Base-by-base conservation (phyloP, 2,329 filamentous ascomycete genomes). In the Apiospora malaysiana region DNA sequence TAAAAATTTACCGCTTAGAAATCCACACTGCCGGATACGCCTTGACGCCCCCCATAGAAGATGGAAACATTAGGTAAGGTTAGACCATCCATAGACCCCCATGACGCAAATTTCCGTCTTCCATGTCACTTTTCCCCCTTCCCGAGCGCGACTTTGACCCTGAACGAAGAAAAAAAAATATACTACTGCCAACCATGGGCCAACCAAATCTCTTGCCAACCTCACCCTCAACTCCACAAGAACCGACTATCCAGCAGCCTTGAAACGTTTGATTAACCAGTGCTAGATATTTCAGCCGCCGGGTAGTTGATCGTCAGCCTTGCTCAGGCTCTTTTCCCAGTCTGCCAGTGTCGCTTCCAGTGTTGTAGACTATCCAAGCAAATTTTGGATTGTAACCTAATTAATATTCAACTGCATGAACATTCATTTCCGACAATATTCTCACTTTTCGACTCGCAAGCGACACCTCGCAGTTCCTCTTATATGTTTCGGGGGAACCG, bases 101-200 rank as follows among this genome's bases (percentile, higher is more conserved):
- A 67, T 67, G 65, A 67, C 65, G 65, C 65, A 67, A 67, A 67
- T 67, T 67, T 67, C 40, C 27, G 65, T 46, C 65, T 59, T 16
- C 10, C 23, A 25, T 32, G 32, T n/a, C 42, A 45, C 4, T 59
- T 56, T 37, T 40, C 32, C 21, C 21, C 18, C 27, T 63, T 63
- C 18, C 56, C 56, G 51, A 59, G 27, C 56, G 3, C 27, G 1
- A 40, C 32, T 14, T 18, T 16, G 56, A 63, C 27, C 16, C 32
- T 63, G 56, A 27, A n/a, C 3, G 18, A 63, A 40, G 40, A 21
- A 45, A 45, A 45, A 42, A 42, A 42, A 42, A 42, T 5, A 40
- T 40, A 40, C 40, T 9, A 42, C 40, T 42, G 10, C 12, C 27
- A 59, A 32, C 16, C 25, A 59, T 59, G 51, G 27, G 25, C 51